Evolutionary conservation across 257 asterid species (phyloP).

Genomic region (Plectranthus barbatus): DNA sequence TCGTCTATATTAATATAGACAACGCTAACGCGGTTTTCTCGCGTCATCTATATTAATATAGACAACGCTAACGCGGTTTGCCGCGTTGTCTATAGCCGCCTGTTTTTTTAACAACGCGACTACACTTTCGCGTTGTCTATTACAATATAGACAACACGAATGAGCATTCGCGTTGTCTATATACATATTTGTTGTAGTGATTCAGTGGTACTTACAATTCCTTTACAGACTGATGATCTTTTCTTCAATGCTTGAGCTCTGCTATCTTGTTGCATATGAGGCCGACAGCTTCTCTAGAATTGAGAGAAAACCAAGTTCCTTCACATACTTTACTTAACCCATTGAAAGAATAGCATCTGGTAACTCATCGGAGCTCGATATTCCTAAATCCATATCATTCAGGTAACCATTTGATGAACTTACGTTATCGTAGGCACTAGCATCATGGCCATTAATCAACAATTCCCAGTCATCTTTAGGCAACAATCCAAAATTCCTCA

Average conservation of each 20-base stretch:
- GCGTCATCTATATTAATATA: too few species aligned
- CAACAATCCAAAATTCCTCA: constrained; percentile 28
- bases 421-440: neutral
- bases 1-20: too few species aligned
- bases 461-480: constrained; percentile 16
- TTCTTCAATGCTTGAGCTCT: neutral
- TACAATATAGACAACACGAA: too few species aligned
- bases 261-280: neutral
- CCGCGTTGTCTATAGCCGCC: too few species aligned
- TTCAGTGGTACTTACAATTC: neutral
- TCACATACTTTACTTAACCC: constrained; percentile 18
- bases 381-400: neutral
- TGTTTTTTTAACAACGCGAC: too few species aligned
- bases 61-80: too few species aligned
- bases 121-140: too few species aligned
- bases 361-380: constrained; percentile 27
- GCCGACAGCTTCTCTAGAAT: neutral
- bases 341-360: constrained; percentile 26
- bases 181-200: too few species aligned
- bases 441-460: constrained; percentile 1
- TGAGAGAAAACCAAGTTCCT: constrained; percentile 1
- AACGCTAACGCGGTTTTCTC: too few species aligned
- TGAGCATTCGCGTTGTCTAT: too few species aligned
- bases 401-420: neutral
- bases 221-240: neutral